These are phyloP conservation scores for Tylopilus rubrobrunneus DNA, from an alignment of 768 basidiomycete genomes.

Conservation along the genomic window DNA sequence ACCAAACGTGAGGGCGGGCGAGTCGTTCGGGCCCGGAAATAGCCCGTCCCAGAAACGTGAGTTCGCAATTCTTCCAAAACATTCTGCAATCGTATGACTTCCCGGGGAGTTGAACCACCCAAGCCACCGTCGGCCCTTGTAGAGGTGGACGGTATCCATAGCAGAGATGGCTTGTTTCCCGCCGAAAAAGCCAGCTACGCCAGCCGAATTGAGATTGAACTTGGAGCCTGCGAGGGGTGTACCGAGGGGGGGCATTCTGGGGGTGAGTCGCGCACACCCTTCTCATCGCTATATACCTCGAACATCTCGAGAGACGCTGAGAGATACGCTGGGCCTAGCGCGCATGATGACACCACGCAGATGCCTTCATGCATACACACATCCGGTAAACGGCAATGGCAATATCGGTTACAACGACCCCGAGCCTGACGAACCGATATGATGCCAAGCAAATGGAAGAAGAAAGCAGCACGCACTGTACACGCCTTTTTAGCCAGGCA, in stretches of 20 bases:
- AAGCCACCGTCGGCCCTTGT: conserved; percentile 29
- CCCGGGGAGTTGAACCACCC: conserved; percentile 39
- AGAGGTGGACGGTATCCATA: conserved; percentile 33
- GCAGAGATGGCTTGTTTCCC: conserved; percentile 35
- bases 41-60: conserved; percentile 32
- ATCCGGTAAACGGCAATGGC: no score
- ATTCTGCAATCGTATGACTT: conserved; percentile 30
- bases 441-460: no score
- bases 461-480: no score
- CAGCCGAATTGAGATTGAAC: conserved; percentile 19
- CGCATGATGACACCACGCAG: no score
- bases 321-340: background rate
- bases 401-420: no score
- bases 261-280: background rate
- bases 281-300: background rate
- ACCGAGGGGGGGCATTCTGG: background rate
- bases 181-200: conserved; percentile 35
- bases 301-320: background rate
- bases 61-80: conserved; percentile 30
- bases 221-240: background rate
- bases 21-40: conserved; percentile 27
- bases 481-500: no score
- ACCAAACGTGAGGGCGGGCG: conserved; percentile 26
- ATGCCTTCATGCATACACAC: no score
- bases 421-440: no score